Percentiles rank a stretch among this genome's conserved stretches.
These are phyloP conservation scores for Cladosporium sp. DNA, from an alignment of 2,329 filamentous ascomycete species.

Conservation along the genomic window DNA sequence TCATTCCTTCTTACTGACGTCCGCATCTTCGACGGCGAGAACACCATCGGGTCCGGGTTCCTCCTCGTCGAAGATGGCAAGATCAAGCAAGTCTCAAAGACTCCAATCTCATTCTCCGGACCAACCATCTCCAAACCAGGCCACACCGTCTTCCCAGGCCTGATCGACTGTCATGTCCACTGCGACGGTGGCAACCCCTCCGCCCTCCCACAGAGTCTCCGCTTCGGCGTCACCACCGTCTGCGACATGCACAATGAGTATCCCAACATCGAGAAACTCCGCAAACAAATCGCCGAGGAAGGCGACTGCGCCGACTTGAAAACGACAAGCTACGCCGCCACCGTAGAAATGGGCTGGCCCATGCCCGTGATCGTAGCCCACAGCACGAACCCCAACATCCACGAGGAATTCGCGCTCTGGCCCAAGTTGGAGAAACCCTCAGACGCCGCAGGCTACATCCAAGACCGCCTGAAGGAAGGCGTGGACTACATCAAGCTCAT, in stretches of 20 bases:
- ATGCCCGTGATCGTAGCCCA: slow-evolving; percentile 36
- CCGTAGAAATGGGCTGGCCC: slow-evolving; percentile 51
- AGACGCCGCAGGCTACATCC: slow-evolving; percentile 41
- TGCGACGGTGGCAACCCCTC: slow-evolving; percentile 37
- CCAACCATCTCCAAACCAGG: slow-evolving; percentile 40
- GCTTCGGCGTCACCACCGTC: slow-evolving; percentile 51
- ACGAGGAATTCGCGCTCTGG: slow-evolving; percentile 41
- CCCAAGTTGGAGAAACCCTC: slow-evolving; percentile 41
- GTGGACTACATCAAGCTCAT: slow-evolving; percentile 51
- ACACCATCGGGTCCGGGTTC: slow-evolving; percentile 37
- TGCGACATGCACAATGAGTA: slow-evolving; percentile 47
- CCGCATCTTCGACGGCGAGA: slow-evolving; percentile 46
- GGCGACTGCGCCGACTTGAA: slow-evolving; percentile 46
- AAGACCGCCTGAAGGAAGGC: slow-evolving; percentile 37
- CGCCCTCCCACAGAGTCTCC: slow-evolving; percentile 41
- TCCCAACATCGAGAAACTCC: slow-evolving; percentile 30
- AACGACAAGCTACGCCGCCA: slow-evolving; percentile 46
- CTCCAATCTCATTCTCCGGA: slow-evolving; percentile 18
- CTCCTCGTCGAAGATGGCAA: slow-evolving; percentile 40
- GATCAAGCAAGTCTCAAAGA: slow-evolving; percentile 29
- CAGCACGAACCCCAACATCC: slow-evolving; percentile 6
- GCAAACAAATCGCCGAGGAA: slow-evolving; percentile 24
- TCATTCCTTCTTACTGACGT: slow-evolving; percentile 41
- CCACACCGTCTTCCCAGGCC: slow-evolving; percentile 46
- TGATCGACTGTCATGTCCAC: slow-evolving; percentile 51